Evolutionary conservation across 257 asterid species (phyloP), one percentile per base, ranked within the genome.

Genomic region (Haberlea rhodopensis): DNA sequence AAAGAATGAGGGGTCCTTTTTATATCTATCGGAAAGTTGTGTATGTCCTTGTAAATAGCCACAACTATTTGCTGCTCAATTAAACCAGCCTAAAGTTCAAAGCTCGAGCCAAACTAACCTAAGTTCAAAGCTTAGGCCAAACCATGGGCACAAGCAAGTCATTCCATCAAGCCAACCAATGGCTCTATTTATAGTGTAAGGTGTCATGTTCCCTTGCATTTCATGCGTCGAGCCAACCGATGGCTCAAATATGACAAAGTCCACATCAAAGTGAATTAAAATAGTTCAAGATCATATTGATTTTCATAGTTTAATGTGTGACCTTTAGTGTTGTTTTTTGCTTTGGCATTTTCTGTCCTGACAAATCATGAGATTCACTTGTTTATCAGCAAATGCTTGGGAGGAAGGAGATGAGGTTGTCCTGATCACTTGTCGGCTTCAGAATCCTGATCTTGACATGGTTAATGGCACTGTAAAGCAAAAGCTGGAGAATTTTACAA

Each of bases 351-450:
- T 63, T 8, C 53, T 11, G 28, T 60, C 34, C 58, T 63, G 65
- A 52, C 37, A 37, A 32, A 25, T 24, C 2, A 49, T 23, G 19
- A 37, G 5, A 60, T 27, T 32, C 37, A 22, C 60, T 31, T 51
- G 1, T 71, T 71, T 70, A 28, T 65, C 82, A 94, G 99, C 97
- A 67, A 94, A 94, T 75, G 99, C 99, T 72, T 94, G 99, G 99
- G 99, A 94, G 80, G 99, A 94, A 76, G 99, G 96, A 40, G 97
- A 89, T 58, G 99, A 89, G 79, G 88, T 94, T 52, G 95, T 94
- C 76, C 87, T 94, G 52, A 81, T 90, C 65, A 86, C 96, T 58
- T 89, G 96, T 78, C 95, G 99, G 56, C 81, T 90, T 66, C 72
- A 84, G 60, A 82, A 84, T 60, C 85, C 80, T 16, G 91, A 90